Conservation (phyloP, 2,329 filamentous ascomycete species). For the Drechslerella coelobrocha region DNA sequence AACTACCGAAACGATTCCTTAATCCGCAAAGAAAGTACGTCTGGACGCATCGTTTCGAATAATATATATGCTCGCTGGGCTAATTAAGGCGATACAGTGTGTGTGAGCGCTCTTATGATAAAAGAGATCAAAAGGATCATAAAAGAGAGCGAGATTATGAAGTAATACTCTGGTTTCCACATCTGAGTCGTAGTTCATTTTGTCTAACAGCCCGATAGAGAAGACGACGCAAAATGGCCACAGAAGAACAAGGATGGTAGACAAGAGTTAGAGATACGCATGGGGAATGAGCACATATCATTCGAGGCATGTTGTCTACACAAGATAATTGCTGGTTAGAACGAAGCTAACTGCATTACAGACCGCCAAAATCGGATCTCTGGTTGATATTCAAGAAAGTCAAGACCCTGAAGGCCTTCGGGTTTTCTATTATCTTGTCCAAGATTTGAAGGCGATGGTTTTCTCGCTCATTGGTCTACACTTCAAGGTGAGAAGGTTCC, state of each 20-base stretch:
- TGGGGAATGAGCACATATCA: conserved; percentile 95
- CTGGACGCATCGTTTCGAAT: not conserved
- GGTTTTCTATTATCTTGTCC: conserved; percentile 98
- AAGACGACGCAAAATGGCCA: conserved; percentile 98
- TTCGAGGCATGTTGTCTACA: conserved; percentile 73
- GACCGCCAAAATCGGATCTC: conserved; percentile 97
- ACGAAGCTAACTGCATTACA: conserved; percentile 58
- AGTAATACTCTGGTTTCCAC: conserved; percentile 65
- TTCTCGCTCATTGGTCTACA: conserved; percentile 96
- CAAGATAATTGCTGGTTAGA: not conserved
- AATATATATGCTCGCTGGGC: not conserved
- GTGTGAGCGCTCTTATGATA: conserved; percentile 86
- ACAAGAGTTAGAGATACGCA: conserved; percentile 91
- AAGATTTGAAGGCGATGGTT: conserved; percentile 93
- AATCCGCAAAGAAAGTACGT: conserved; percentile 98
- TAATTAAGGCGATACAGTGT: conserved; percentile 69
- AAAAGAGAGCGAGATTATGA: conserved; percentile 95
- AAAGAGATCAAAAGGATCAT: conserved; percentile 97
- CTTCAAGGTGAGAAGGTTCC: conserved; percentile 73
- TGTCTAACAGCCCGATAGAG: conserved; percentile 64
- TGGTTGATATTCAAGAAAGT: conserved; percentile 95
- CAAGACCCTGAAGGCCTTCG: conserved; percentile 93
- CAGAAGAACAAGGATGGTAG: conserved; percentile 99
- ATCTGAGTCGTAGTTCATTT: not conserved
- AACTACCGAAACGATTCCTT: conserved; percentile 99